Percentiles rank a stretch among this genome's conserved stretches.
These are phyloP conservation scores for Conidiobolus incongruus DNA, from an alignment of 371 early-diverging fungal species.

Conservation along the genomic window DNA sequence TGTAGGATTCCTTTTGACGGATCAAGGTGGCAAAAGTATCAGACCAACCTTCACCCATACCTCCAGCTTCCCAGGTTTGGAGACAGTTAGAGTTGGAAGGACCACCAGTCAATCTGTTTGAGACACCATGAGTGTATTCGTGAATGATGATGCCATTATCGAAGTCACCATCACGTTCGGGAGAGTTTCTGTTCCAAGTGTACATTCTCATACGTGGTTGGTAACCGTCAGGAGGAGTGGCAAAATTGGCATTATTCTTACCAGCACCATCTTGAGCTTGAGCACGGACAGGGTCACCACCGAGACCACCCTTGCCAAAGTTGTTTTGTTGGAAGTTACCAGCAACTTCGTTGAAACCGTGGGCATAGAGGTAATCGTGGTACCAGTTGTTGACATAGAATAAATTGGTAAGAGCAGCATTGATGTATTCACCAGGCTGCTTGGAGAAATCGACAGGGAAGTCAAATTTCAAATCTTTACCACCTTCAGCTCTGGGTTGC, in stretches of 20 bases:
- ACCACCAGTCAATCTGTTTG: constrained; percentile 26
- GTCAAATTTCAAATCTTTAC: constrained; percentile 34
- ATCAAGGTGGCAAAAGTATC: constrained; percentile 73
- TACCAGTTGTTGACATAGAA: constrained; percentile 9
- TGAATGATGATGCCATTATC: constrained; percentile 4
- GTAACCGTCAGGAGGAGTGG: constrained; percentile 18
- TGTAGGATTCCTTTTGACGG: constrained; percentile 29
- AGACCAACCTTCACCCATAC: constrained; percentile 68
- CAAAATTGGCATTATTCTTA: constrained; percentile 12
- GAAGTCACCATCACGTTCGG: constrained; percentile 15
- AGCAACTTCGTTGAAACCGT: constrained; percentile 10
- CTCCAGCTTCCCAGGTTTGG: constrained; percentile 9
- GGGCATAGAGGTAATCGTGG: constrained; percentile 7
- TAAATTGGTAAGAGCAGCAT: constrained; percentile 24
- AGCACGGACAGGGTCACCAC: constrained; percentile 68
- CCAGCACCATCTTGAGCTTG: constrained; percentile 60
- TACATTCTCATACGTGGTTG: constrained; percentile 16
- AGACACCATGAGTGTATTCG: constrained; percentile 23
- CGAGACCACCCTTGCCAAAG: constrained; percentile 45
- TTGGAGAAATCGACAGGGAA: constrained; percentile 36
- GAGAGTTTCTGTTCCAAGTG: constrained; percentile 11
- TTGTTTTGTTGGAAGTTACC: constrained; percentile 78
- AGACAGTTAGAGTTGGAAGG: constrained; percentile 15
- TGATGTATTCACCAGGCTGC: constrained; percentile 43
- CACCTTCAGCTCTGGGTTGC: constrained; percentile 6